Evolutionary conservation across 495 filamentous ascomycete species (phyloP).

Genomic region (Pseudoneurospora amorphoporcata): DNA sequence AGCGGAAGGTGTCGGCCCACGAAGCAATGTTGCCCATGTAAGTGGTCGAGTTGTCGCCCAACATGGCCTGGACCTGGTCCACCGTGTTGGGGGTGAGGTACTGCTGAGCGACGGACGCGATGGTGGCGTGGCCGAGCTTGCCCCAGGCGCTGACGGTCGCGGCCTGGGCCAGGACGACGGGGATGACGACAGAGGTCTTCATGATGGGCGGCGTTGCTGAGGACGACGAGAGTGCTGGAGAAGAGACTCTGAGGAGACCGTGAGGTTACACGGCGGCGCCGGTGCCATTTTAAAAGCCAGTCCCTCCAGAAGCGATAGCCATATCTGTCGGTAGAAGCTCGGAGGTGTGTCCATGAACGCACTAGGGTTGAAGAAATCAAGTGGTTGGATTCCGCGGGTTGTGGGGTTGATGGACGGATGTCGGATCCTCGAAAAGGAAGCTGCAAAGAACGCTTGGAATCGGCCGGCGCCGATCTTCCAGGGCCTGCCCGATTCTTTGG

Average conservation of each 20-base stretch:
- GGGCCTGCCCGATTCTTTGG: neutral
- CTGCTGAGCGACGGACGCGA: conserved; percentile 43
- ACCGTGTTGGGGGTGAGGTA: conserved; percentile 37
- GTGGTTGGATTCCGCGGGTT: neutral
- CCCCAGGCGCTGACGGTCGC: conserved; percentile 37
- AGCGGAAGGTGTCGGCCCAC: conserved; percentile 52
- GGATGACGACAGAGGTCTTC: neutral
- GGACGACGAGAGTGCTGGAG: neutral
- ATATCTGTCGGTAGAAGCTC: neutral
- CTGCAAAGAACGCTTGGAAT: neutral
- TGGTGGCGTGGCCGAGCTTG: conserved; percentile 47
- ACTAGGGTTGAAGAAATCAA: neutral
- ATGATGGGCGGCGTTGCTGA: neutral
- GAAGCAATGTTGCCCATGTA: conserved; percentile 51
- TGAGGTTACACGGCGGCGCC: neutral
- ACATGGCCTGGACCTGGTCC: conserved; percentile 37
- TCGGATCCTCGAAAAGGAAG: neutral
- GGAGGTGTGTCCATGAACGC: neutral
- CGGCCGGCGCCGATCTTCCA: neutral
- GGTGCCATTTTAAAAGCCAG: neutral
- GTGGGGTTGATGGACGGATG: neutral
- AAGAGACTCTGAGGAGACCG: neutral
- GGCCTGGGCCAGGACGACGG: neutral
- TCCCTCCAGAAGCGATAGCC: neutral
- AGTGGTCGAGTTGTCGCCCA: conserved; percentile 37